Evolutionary conservation across 108 stramenopile genomes (phyloP).

Genomic region (Epipyxis sp.): DNA sequence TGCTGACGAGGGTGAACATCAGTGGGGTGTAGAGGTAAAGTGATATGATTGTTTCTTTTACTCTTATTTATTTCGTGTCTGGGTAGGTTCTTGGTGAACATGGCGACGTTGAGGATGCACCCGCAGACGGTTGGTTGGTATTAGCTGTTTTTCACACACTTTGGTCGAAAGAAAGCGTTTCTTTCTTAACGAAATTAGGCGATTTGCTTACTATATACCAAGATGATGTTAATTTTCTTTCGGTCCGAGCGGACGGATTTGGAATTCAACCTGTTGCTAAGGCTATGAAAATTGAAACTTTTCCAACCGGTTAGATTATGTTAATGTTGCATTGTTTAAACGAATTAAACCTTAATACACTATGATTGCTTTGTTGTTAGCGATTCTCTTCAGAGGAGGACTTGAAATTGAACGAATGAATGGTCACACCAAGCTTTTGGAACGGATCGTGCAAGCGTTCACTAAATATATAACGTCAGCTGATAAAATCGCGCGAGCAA

Average conservation of each 20-base stretch:
- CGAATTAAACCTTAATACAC: too few relatives aligned
- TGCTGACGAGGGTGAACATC: too few relatives aligned
- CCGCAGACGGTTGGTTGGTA: constrained; percentile 41
- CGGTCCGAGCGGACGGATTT: constrained; percentile 31
- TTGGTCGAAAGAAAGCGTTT: constrained; percentile 30
- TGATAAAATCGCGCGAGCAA: constrained; percentile 30
- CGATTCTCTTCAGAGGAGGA: constrained; percentile 35
- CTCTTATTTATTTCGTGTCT: too few relatives aligned
- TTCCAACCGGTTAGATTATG: constrained; percentile 40
- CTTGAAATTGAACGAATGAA: constrained; percentile 37
- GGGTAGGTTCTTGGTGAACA: too few relatives aligned
- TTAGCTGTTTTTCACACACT: constrained; percentile 37
- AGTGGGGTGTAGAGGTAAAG: too few relatives aligned
- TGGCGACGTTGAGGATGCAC: constrained; percentile 25
- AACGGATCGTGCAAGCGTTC: constrained; percentile 5
- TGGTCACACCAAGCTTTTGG: constrained; percentile 8
- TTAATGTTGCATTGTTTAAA: too few relatives aligned
- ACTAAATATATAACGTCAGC: constrained; percentile 12
- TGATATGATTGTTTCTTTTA: too few relatives aligned
- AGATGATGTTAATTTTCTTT: constrained; percentile 19
- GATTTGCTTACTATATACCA: constrained; percentile 33
- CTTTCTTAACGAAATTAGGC: constrained; percentile 19
- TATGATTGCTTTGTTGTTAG: too few relatives aligned
- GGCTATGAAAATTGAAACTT: constrained; percentile 7
- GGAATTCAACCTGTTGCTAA: constrained; percentile 26